Base-by-base conservation (phyloP, 495 filamentous ascomycete species). In the Neurospora intermedia region DNA sequence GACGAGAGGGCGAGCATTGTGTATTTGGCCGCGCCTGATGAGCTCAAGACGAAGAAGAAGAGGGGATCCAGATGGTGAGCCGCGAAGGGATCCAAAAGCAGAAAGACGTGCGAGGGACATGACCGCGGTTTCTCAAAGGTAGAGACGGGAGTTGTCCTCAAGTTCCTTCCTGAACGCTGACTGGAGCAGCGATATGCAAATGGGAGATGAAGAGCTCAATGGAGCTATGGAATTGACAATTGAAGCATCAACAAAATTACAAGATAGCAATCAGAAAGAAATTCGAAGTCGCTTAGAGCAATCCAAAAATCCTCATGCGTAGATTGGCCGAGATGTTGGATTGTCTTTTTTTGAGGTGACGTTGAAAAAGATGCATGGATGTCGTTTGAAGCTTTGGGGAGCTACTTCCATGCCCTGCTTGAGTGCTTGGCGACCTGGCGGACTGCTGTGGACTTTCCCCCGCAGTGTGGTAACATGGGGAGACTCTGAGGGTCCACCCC, bases 21-120 rank as follows among this genome's bases (percentile, higher is more conserved):
- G n/a, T 48, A 73, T 59, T 31, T 70, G 70, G 10, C 54, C 59
- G 43, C 38, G 23, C 27, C 43, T 69, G 59, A 18, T 71, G 38
- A 73, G 69, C n/a, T 72, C 69, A 0, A 69, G 40, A 43, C 71
- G 72, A 1, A 74, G 43, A 15, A 42, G 42, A 70, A 73, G 43
- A n/a, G 71, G 69, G 1, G 72, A 43, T 70, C 43, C 42, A 15
- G 72, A 69, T 39, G 66, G 45, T 66, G 54, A 8, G 4, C 27
- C 54, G 27, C 54, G 54, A 66, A 35, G 54, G 27, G 15, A 66
- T 38, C 54, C 54, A 66, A 27, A 18, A 35, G 54, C 54, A 3
- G 54, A 66, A 66, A 66, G 27, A 38, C 54, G 54, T 35, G 54
- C 54, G 27, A 66, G 27, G 15, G 54, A 66, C 54, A 66, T 66